Evolutionary conservation across 192 early-diverging fungal genomes (phyloP).

Genomic region (Backusella luteola): DNA sequence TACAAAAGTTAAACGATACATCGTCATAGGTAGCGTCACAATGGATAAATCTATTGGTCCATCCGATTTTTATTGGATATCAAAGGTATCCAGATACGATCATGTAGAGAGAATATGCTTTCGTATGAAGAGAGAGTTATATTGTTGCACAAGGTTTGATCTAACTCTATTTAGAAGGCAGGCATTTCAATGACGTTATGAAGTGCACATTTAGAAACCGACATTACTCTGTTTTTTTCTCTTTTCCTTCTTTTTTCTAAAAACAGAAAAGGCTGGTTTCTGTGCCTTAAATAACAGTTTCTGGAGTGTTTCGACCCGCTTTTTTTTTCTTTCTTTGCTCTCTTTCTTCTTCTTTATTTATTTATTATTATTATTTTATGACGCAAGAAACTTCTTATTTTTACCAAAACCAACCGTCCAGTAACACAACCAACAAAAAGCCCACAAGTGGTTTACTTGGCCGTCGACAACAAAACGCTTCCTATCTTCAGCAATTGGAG

Average conservation of each 20-base stretch:
- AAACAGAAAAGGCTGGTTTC: slow-evolving; percentile 13
- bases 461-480: neutral
- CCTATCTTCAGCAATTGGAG: slow-evolving; percentile 17
- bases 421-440: neutral
- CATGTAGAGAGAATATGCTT: neutral
- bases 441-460: neutral
- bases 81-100: neutral
- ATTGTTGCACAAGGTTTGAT: neutral
- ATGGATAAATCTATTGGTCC: neutral
- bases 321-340: neutral
- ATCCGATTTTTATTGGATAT: neutral
- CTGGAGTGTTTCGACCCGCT: neutral
- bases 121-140: neutral
- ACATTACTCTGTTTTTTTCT: neutral
- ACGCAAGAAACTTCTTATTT: slow-evolving; percentile 8
- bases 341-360: neutral
- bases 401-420: neutral
- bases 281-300: slow-evolving; percentile 9
- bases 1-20: neutral
- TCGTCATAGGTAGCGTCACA: slow-evolving; percentile 17
- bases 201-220: slow-evolving; percentile 8
- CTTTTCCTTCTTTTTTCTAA: slow-evolving; percentile 8
- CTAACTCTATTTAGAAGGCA: slow-evolving; percentile 1
- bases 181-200: slow-evolving; percentile 16
- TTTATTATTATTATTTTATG: neutral